Evolutionary conservation across 2,329 filamentous ascomycete species (phyloP), one percentile per base, ranked within the genome.

Genomic region (Sporothrix variecibatus): DNA sequence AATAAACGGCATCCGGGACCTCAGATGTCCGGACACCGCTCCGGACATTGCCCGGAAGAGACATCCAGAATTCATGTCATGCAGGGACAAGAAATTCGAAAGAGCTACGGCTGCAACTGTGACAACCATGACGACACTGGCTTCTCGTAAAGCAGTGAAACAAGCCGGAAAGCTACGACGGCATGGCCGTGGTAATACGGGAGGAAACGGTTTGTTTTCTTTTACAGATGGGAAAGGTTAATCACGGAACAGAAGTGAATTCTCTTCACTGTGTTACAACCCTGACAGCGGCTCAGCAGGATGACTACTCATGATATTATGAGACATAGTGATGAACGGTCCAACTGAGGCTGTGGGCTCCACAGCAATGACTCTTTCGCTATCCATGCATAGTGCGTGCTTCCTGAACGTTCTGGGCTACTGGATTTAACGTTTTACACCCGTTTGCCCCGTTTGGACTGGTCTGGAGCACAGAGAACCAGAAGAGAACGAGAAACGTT

Each of bases 131-230:
- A 28, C 51, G 51, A 56, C 20, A 56, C 26, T 56, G 49, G 17
- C 23, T 11, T 56, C 51, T 60, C 15, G 28, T 20, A 60, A 26
- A 34, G 56, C 56, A 17, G 56, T 60, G 56, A 60, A n/a, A 62
- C 58, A 23, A 17, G 20, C 28, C 58, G 23, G 51, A 64, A 64
- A 40, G 56, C 31, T 20, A 40, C 58, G 20, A 40, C 53, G 53
- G 53, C 58, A 40, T 64, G 58, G 58, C 58, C n/a, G 58, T 64
- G 58, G 58, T 64, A 23, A 40, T 15, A 40, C 58, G 58, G 31
- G 34, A 40, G 20, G 8, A 38, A 64, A 64, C 31, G 58, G 58
- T 31, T 64, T 49, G 43, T 17, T 12, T 4, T 49, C 12, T 17
- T 15, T 49, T 34, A 34, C 8, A 20, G 43, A 12, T 49, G 43